These are phyloP conservation scores for Pogostemon cablin DNA, from an alignment of 257 asterid genomes.

Conservation along the genomic window DNA sequence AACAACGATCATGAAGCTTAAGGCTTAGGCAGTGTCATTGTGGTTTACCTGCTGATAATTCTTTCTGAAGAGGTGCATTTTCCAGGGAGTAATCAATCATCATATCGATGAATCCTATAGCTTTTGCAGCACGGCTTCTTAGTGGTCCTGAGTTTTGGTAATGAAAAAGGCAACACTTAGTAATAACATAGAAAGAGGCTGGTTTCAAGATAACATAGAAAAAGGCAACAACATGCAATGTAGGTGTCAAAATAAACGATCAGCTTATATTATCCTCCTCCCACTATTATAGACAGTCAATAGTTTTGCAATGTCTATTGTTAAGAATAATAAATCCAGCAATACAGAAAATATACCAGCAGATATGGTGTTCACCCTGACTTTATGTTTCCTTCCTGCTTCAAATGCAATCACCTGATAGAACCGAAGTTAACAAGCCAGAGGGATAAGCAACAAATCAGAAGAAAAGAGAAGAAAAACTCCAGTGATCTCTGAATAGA, in stretches of 20 bases:
- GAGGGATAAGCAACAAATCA: background rate
- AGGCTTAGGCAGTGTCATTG: background rate
- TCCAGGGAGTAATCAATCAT: constrained; percentile 84
- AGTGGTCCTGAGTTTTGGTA: constrained; percentile 59
- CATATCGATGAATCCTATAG: constrained; percentile 89
- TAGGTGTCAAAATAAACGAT: constrained; percentile 1
- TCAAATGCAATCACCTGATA: constrained; percentile 86
- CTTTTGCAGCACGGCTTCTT: constrained; percentile 92
- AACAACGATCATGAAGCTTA: background rate
- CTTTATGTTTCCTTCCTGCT: constrained; percentile 87
- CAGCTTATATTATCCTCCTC: background rate
- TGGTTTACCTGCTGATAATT: constrained; percentile 68
- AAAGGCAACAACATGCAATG: background rate
- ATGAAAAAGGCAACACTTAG: constrained; percentile 4
- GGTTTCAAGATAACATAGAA: background rate
- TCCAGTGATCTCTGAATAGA: constrained; percentile 23
- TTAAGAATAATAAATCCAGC: background rate
- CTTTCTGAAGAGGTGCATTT: constrained; percentile 87
- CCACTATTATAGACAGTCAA: background rate
- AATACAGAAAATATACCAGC: constrained; percentile 57
- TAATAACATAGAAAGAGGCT: background rate
- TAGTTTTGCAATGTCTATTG: background rate
- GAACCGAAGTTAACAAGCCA: constrained; percentile 18
- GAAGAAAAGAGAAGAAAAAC: background rate
- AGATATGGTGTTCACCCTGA: constrained; percentile 91